Percentiles rank a stretch among this genome's conserved stretches.
These are phyloP conservation scores for Sporobolus alterniflorus DNA, from an alignment of 202 grass and related monocot genomes.

Conservation along the genomic window DNA sequence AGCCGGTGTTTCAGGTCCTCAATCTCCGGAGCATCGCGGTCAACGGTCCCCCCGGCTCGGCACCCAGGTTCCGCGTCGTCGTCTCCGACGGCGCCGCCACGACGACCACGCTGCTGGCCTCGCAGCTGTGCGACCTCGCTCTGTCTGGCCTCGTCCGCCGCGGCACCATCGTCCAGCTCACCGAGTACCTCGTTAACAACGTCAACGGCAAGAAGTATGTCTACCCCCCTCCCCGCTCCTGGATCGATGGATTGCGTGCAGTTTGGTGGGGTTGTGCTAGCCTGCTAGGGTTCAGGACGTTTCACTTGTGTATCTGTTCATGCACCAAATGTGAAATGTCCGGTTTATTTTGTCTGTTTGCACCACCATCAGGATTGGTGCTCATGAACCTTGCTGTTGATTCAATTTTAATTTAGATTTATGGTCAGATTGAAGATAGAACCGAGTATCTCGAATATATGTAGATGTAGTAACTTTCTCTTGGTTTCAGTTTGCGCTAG, in stretches of 20 bases:
- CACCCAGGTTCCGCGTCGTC: slow-evolving; percentile 52
- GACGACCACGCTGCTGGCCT: slow-evolving; percentile 51
- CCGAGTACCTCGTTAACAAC: slow-evolving; percentile 65
- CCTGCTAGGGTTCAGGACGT: slow-evolving; percentile 26
- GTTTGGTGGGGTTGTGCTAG: slow-evolving; percentile 4
- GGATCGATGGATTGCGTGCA: not conserved
- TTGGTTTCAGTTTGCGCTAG: no score
- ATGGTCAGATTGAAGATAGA: not conserved
- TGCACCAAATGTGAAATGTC: not conserved
- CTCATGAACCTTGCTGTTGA: not conserved
- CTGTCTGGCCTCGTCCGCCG: slow-evolving; percentile 51
- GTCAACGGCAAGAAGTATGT: slow-evolving; percentile 56
- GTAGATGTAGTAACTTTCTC: no score
- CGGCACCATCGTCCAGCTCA: slow-evolving; percentile 71
- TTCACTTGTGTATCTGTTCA: not conserved
- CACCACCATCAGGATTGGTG: slow-evolving; percentile 7
- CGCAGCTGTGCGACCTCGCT: slow-evolving; percentile 66
- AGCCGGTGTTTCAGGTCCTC: slow-evolving; percentile 72
- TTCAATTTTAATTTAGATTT: not conserved
- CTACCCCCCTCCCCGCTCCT: not conserved
- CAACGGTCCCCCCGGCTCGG: not conserved
- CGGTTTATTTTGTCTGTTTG: not conserved
- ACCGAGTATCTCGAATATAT: not conserved
- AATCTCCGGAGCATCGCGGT: slow-evolving; percentile 56
- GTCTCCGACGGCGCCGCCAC: slow-evolving; percentile 63